phyloP scores from a whole-genome alignment of 2,329 filamentous ascomycete genomes.

The Trichoderma oligosporum region DNA sequence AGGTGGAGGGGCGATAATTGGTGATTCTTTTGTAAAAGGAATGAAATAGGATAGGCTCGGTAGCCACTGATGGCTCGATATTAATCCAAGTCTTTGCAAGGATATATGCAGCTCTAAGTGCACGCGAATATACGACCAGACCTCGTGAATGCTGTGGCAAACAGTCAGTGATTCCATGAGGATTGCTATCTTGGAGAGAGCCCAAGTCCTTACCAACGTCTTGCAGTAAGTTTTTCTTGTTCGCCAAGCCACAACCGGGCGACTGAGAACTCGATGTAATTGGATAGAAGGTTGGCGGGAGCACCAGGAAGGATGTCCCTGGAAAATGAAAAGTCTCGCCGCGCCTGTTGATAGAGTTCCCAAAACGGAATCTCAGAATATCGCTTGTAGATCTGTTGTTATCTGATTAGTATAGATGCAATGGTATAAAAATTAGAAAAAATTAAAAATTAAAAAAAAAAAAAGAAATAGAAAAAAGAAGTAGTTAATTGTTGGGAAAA shows the following conservation, averaged over 20 bases:
- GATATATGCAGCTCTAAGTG: constrained; percentile 52
- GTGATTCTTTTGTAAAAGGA: constrained; percentile 51
- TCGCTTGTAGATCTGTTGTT: constrained; percentile 46
- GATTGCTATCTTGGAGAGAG: too few species aligned
- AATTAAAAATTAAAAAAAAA: neutral
- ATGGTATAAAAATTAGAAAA: too few species aligned
- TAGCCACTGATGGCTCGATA: constrained; percentile 40
- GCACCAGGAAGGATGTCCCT: constrained; percentile 34
- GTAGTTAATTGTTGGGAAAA: neutral
- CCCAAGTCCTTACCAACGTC: constrained; percentile 28
- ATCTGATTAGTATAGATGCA: constrained; percentile 14
- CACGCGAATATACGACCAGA: constrained; percentile 43
- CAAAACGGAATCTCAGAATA: constrained; percentile 49
- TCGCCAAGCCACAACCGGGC: constrained; percentile 27
- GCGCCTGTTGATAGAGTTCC: constrained; percentile 35
- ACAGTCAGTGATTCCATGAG: neutral
- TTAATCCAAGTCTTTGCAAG: constrained; percentile 49
- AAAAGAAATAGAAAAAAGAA: neutral
- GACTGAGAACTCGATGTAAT: constrained; percentile 30
- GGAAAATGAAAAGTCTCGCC: constrained; percentile 30
- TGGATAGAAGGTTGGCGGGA: constrained; percentile 29
- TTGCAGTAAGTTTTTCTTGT: constrained; percentile 24
- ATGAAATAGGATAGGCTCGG: constrained; percentile 50
- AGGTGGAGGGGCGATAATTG: constrained; percentile 45
- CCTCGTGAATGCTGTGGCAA: constrained; percentile 28